Evolutionary conservation across 1,139 yeast genomes (phyloP), one percentile per base, ranked within the genome.

Genomic region (Suhomyces bokatorum): DNA sequence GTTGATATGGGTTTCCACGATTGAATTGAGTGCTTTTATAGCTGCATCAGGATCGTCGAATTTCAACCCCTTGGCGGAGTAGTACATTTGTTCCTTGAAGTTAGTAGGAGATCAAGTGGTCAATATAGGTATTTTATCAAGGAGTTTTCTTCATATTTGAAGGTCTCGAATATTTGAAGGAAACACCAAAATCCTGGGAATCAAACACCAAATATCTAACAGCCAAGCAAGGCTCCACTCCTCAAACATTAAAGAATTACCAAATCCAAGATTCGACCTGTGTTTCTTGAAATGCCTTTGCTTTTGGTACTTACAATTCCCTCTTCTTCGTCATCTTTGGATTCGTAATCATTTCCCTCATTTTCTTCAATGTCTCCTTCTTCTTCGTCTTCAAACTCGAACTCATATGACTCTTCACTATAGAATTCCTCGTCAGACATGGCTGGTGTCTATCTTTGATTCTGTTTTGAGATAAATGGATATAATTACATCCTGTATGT

Each of bases 321-420:
- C 17, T 53, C 50, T 3, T 48, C 45, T 28, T 47, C 46, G 4
- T 53, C 58, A 4, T 53, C 62, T 13, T 54, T 54, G 29, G 54
- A 59, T 37, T 60, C 63, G 48, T 57, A 40, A 8, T 52, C 56
- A 28, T 47, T 63, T 57, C 61, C 42, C 53, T 62, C 48, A 55
- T 62, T 36, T 43, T 54, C 43, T 9, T 41, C 39, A 14, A 27
- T 15, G 15, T 37, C 47, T 13, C 39, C 37, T 11, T 42, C 39
- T 7, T 33, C 43, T 11, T 81, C 85, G 37, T 80, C 84, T 49
- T 80, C 85, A 51, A 81, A 81, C 52, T 83, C 87, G 54, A 82
- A 83, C 57, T 83, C 87, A 54, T 80, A 81, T 47, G 81, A 80
- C 67, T 78, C 87, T 51, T 81, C 83, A 20, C 83, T 77, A 61